Evolutionary conservation across 805 yeast species (phyloP).

Genomic region (Candida tibetensis): DNA sequence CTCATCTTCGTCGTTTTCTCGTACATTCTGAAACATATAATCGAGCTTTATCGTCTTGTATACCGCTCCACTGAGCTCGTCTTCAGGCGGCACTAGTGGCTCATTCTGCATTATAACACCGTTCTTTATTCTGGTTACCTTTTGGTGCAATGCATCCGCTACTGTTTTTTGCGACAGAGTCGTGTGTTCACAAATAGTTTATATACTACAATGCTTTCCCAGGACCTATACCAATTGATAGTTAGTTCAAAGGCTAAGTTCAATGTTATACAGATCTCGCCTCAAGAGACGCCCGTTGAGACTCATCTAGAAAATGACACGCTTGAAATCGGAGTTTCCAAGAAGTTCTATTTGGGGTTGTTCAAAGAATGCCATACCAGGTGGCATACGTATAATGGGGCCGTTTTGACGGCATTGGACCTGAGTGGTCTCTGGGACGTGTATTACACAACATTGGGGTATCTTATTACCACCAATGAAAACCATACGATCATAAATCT

Average conservation of each 20-base stretch:
- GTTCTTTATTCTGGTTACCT: too few relatives aligned
- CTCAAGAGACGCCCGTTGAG: neutral
- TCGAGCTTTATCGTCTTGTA: constrained; percentile 30
- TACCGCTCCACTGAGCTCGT: constrained; percentile 29
- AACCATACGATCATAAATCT: constrained; percentile 28
- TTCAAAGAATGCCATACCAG: constrained; percentile 32
- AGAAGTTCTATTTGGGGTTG: constrained; percentile 24
- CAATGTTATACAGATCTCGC: constrained; percentile 11
- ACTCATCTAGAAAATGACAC: constrained; percentile 8
- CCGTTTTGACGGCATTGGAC: neutral
- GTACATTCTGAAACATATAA: constrained; percentile 14
- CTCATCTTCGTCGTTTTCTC: neutral
- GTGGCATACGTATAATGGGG: constrained; percentile 20
- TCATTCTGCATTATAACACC: neutral
- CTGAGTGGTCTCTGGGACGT: constrained; percentile 10
- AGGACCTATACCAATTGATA: constrained; percentile 1
- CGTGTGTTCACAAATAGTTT: neutral
- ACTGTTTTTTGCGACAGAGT: neutral
- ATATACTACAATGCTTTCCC: neutral
- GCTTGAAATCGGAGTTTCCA: constrained; percentile 33
- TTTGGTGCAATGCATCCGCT: too few relatives aligned
- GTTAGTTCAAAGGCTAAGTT: constrained; percentile 1
- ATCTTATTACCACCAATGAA: constrained; percentile 38
- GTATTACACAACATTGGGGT: constrained; percentile 33
- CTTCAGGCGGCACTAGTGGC: constrained; percentile 24